Conservation (phyloP, 2,329 filamentous ascomycete species). For the Achaetomium macrosporum region DNA sequence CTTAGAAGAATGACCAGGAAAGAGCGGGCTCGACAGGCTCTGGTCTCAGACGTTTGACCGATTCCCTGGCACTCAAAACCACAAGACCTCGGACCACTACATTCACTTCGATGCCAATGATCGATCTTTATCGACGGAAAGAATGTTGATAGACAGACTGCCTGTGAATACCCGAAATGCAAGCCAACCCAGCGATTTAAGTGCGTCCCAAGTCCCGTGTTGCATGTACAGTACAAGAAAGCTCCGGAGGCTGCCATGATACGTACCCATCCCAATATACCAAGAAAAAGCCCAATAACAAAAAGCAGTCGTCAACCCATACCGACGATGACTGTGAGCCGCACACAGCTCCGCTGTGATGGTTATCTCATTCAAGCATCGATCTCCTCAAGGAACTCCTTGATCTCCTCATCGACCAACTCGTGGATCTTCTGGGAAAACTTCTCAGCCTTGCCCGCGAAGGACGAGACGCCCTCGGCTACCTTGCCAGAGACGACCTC, state of each 20-base stretch:
- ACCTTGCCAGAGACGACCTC: conserved; percentile 53
- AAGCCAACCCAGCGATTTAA: conserved; percentile 17
- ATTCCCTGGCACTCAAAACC: no score
- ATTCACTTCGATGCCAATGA: not conserved
- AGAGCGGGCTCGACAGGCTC: not conserved
- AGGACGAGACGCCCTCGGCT: conserved; percentile 46
- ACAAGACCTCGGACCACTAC: no score
- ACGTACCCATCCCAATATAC: conserved; percentile 20
- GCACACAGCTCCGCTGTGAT: conserved; percentile 14
- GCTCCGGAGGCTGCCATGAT: conserved; percentile 17
- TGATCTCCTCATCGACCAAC: conserved; percentile 54
- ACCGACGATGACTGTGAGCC: not conserved
- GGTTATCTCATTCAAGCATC: conserved; percentile 27
- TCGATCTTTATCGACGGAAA: not conserved
- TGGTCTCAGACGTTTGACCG: not conserved
- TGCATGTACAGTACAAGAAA: conserved; percentile 25
- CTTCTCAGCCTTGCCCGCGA: conserved; percentile 54
- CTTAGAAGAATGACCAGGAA: not conserved
- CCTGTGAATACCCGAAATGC: conserved; percentile 20
- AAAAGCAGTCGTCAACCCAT: conserved; percentile 19
- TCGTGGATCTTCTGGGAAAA: conserved; percentile 58
- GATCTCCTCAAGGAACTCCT: conserved; percentile 51
- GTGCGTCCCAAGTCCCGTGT: conserved; percentile 18
- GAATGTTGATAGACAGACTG: conserved; percentile 6
- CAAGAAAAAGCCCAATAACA: conserved; percentile 14